Base-by-base conservation (phyloP, 139 green algal genomes). In the Closterium sp. region DNA sequence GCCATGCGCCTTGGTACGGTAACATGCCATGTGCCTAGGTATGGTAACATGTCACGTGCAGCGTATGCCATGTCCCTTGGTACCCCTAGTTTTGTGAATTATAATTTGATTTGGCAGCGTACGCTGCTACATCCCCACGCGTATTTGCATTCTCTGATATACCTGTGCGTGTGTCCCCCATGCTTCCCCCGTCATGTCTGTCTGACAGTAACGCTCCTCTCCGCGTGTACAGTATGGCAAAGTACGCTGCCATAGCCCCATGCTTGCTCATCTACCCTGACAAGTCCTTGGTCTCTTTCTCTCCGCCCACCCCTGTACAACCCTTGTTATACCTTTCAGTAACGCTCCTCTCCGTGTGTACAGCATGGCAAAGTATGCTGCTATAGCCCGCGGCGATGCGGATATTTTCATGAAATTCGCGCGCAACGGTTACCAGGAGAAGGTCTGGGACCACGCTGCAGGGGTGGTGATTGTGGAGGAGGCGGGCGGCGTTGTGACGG, bases 361-460 rank as follows among this genome's bases (percentile, higher is more conserved):
- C 73, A 95, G 92, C 84, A 96, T 96, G 93, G 92, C 89, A 19
- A 96, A 96, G 86, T 96, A 96, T 87, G 95, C 90, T 13, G 91
- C 87, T 24, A 88, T 96, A 28, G 95, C 95, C 9, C 42, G 90
- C 10, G 95, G 94, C 21, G 92, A 96, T 27, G 95, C 95, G 1
- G 92, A 95, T 28, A 94, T 96, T 62, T 96, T 96, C 90, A 96
- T 96, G 94, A 95, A 95, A 84, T 96, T 96, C 70, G 95, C 95
- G 11, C 85, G 28, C 32, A 31, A 30, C n/a, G 28, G 85, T 30
- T 96, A 96, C 92, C 89, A 93, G 84, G 95, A 96, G 93, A 96
- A 94, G 86, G 70, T 94, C 90, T 96, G 95, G 95, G 95, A 96
- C 90, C 95, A 96, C 85, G 95, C 94, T 28, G 95, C 94, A 10